A percentile compares a stretch with the other conserved stretches of the same genome.
Conservation (phyloP, 2,329 filamentous ascomycete species). For the Aspergillus jensenii region DNA sequence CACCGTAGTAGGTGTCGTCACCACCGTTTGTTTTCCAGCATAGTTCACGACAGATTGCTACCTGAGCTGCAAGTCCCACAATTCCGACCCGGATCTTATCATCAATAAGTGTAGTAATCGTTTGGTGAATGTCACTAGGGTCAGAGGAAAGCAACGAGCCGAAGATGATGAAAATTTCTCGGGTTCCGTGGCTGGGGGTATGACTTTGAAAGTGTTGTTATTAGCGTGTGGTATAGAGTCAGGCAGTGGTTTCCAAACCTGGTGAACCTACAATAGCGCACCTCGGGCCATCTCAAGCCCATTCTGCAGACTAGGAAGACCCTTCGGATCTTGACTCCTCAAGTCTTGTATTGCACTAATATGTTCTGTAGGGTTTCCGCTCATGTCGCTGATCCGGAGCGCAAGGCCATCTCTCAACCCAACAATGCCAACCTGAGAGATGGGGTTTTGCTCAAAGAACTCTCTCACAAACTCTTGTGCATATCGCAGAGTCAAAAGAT, state of each 20-base stretch:
- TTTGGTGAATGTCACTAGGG: constrained; percentile 92
- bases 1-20: constrained; percentile 68
- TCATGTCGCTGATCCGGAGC: constrained; percentile 80
- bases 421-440: constrained; percentile 88
- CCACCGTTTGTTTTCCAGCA: constrained; percentile 84
- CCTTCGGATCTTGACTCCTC: constrained; percentile 66
- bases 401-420: constrained; percentile 93
- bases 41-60: constrained; percentile 88
- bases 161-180: constrained; percentile 89
- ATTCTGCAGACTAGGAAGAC: constrained; percentile 84
- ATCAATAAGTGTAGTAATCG: constrained; percentile 72
- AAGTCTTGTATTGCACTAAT: constrained; percentile 71
- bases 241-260: neutral
- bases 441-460: constrained; percentile 98
- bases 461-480: constrained; percentile 86
- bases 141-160: constrained; percentile 88
- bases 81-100: constrained; percentile 86
- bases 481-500: constrained; percentile 77
- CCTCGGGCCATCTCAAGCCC: constrained; percentile 93
- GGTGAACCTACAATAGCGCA: constrained; percentile 68
- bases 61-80: constrained; percentile 85
- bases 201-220: constrained; percentile 55
- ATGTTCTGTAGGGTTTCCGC: constrained; percentile 87
- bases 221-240: constrained; percentile 1
- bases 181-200: constrained; percentile 86